Conservation (phyloP, 2,329 filamentous ascomycete species). For the Scytalidium lignicola region DNA sequence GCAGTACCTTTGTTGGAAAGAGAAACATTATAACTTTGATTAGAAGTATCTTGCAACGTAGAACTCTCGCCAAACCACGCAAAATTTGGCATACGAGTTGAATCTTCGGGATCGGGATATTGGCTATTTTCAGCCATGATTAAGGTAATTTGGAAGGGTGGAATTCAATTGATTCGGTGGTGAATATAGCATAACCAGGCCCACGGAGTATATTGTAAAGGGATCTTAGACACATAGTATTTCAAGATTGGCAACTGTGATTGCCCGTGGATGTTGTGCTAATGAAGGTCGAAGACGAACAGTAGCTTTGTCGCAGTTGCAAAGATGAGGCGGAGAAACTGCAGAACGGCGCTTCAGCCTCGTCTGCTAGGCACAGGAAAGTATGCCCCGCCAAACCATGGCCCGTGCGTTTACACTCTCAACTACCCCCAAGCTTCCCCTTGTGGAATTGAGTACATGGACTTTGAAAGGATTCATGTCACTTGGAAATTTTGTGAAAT, state of each 20-base stretch:
- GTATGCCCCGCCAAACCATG: neutral
- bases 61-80: conserved; percentile 2
- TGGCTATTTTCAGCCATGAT: conserved; percentile 1
- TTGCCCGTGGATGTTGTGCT: neutral
- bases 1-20: too few relatives aligned
- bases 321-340: neutral
- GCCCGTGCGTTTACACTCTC: neutral
- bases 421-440: neutral
- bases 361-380: neutral
- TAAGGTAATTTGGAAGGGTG: neutral
- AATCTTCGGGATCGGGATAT: conserved; percentile 13
- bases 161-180: neutral
- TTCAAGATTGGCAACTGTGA: neutral
- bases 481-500: too few relatives aligned
- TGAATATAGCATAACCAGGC: neutral
- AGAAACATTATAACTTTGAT: neutral
- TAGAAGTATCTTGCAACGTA: neutral
- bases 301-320: neutral
- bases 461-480: too few relatives aligned
- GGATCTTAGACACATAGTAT: neutral
- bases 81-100: conserved; percentile 3
- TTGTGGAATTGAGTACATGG: neutral
- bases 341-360: neutral
- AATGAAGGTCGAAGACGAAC: neutral
- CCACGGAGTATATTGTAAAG: neutral